phyloP scores from a whole-genome alignment of 148 eudicot genomes.

The Rhododendron williamsianum region DNA sequence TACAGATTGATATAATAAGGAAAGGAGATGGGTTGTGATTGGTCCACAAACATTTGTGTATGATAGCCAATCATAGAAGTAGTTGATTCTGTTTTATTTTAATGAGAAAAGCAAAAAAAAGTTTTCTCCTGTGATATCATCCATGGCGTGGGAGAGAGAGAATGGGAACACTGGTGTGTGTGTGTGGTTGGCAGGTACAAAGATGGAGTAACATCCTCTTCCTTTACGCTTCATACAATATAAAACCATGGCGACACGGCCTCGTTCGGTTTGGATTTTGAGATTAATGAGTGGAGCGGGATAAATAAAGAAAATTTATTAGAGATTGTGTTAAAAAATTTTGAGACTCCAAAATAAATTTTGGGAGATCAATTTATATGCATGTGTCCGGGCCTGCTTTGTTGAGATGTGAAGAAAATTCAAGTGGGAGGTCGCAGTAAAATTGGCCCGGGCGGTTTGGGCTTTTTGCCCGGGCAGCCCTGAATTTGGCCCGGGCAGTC shows the following conservation, averaged over 20 bases:
- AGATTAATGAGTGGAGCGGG: fast-evolving
- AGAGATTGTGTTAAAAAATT: fast-evolving
- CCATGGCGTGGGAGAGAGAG: background rate
- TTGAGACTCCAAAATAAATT: no score
- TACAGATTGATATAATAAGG: no score
- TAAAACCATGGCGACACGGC: background rate
- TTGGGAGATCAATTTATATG: no score
- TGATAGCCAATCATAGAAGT: background rate
- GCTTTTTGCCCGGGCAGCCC: no score
- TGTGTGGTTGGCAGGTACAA: background rate
- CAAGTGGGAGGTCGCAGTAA: no score
- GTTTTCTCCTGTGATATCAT: background rate
- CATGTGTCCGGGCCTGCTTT: no score
- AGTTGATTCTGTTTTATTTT: background rate
- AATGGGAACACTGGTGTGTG: background rate
- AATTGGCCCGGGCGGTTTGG: no score
- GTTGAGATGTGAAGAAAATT: no score
- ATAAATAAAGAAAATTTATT: no score
- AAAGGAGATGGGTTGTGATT: background rate
- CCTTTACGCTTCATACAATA: background rate
- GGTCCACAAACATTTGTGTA: background rate
- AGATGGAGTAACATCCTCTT: background rate
- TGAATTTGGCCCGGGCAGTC: no score
- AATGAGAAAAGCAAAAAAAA: background rate
- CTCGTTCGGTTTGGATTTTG: no score